Evolutionary conservation across 805 yeast species (phyloP), one percentile per base, ranked within the genome.

Genomic region (Nakazawaea molendinolei): DNA sequence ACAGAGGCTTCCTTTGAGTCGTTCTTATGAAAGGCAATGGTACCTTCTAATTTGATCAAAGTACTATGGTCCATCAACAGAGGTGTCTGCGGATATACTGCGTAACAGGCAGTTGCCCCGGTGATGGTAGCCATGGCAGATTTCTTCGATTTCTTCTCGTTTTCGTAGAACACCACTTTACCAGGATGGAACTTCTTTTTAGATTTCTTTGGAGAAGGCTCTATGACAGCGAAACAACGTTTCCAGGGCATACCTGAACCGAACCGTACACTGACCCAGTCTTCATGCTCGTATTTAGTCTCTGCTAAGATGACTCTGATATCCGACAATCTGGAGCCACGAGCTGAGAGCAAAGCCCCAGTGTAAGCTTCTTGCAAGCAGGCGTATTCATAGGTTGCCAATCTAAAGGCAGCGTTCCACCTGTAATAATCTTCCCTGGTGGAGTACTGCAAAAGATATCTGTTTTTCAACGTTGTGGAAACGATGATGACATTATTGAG

Each of bases 181-280:
- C 96, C 96, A 10, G 72, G 65, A 42, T 65, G 46, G 56, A 69
- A 45, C 49, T 59, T 56, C 50, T 60, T 53, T 64, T 50, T 64
- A 43, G 56, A 60, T 44, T 56, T 77, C 49, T 69, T 52, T 25
- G 63, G 45, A 48, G 87, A 63, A 46, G 89, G 89, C 46, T 83
- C 84, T 39, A 90, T 73, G 8, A 89, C 95, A 3, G 95, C 90
- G 63, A 74, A 92, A 52, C 96, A 90, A 41, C 95, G 71, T 52
- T 80, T 84, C 97, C 97, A 92, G 1, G 97, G 95, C 95, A 86
- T 86, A 17, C 98, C 98, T 8, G 92, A 74, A 14, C 98, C 97
- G 57, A 90, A 92, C 45, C 97, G 69, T 13, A 92, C 95, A 54
- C 87, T 74, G 28, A 83, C 87, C 97, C 96, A 90, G 50, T 89